A percentile compares a stretch with the other conserved stretches of the same genome.
These are phyloP conservation scores for Pythium sukuiense DNA, from an alignment of 352 stramenopile species.

Conservation along the genomic window DNA sequence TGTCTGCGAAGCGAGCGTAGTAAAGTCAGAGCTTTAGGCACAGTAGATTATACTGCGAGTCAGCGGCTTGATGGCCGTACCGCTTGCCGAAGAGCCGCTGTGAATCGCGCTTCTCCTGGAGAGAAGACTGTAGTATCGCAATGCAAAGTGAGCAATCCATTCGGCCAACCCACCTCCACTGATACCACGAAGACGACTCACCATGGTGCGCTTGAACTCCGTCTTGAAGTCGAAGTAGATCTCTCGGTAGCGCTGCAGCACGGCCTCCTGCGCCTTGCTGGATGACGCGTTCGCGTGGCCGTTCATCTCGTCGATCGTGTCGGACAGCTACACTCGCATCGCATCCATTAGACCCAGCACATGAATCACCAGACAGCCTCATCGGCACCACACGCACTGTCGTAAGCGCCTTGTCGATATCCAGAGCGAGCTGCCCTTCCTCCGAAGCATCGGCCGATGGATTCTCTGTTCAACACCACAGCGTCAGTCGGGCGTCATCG, in stretches of 20 bases:
- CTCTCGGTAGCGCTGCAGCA: constrained; percentile 95
- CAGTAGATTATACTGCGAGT: neutral
- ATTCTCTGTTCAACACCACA: constrained; percentile 48
- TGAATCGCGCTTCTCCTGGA: constrained; percentile 83
- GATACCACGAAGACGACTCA: constrained; percentile 24
- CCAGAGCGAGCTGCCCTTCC: constrained; percentile 61
- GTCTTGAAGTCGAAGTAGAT: constrained; percentile 95
- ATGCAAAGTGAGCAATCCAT: neutral
- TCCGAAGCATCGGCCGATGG: constrained; percentile 50
- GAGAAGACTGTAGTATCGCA: constrained; percentile 37
- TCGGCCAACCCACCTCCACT: too few species aligned
- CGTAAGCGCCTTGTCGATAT: constrained; percentile 78
- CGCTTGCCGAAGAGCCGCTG: constrained; percentile 82
- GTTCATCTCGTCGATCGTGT: constrained; percentile 88
- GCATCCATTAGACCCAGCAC: neutral
- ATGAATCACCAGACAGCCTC: neutral
- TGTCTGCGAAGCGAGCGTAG: constrained; percentile 29
- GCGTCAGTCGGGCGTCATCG: neutral
- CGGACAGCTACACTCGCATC: constrained; percentile 49
- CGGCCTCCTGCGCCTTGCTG: constrained; percentile 79
- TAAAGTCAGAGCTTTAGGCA: neutral
- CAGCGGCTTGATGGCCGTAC: constrained; percentile 28
- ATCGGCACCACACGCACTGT: constrained; percentile 34
- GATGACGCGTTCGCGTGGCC: constrained; percentile 64
- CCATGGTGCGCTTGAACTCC: constrained; percentile 92